Conservation (phyloP, 169 alveolate genomes). For the Eimeria praecox region DNA sequence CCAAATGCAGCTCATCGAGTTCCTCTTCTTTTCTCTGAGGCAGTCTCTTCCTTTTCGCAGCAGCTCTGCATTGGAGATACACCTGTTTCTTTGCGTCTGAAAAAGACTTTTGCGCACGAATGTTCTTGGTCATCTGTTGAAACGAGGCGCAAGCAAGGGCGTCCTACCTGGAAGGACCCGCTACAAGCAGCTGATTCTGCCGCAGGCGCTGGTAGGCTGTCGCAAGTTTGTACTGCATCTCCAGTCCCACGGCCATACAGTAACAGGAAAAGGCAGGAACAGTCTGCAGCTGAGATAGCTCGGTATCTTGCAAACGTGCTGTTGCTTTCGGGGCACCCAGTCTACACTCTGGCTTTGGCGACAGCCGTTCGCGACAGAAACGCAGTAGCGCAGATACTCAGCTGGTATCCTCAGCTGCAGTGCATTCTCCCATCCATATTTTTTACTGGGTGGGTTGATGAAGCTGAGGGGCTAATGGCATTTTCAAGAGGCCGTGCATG, state of each 20-base stretch:
- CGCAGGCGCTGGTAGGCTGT: neutral
- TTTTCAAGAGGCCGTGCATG: neutral
- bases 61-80: constrained; percentile 36
- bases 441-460: neutral
- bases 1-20: neutral
- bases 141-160: neutral
- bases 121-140: neutral
- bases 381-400: constrained; percentile 46
- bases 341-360: constrained; percentile 35
- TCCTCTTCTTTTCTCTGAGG: constrained; percentile 4
- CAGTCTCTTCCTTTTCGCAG: constrained; percentile 37
- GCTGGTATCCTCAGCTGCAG: constrained; percentile 39
- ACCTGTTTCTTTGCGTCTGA: neutral
- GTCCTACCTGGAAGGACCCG: neutral
- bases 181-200: neutral
- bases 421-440: neutral
- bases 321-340: constrained; percentile 53
- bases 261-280: constrained; percentile 28
- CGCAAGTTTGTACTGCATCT: neutral
- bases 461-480: neutral
- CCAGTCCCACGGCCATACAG: neutral
- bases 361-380: constrained; percentile 26
- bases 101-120: neutral
- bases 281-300: constrained; percentile 35
- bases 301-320: constrained; percentile 43